These are phyloP conservation scores for Lanmaoa pseudosensibilis DNA, from an alignment of 768 basidiomycete species.

Conservation along the genomic window DNA sequence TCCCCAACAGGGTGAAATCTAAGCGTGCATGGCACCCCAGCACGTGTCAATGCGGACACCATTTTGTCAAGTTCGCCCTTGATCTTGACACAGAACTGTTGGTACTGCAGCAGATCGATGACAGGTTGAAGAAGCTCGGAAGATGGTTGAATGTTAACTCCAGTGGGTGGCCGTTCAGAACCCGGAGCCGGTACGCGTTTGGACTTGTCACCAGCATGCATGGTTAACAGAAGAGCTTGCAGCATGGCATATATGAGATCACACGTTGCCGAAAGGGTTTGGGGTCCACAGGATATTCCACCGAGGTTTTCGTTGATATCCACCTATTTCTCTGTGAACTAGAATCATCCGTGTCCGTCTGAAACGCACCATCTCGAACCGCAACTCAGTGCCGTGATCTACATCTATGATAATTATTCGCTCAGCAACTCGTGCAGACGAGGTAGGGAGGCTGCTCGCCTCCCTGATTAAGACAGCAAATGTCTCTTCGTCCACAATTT, in stretches of 20 bases:
- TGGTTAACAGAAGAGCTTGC: constrained; percentile 61
- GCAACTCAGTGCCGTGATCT: constrained; percentile 66
- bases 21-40: constrained; percentile 56
- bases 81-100: constrained; percentile 67
- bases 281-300: constrained; percentile 9
- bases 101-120: constrained; percentile 79
- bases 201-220: constrained; percentile 51
- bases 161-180: constrained; percentile 26
- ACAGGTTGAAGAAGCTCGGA: constrained; percentile 68
- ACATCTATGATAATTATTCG: constrained; percentile 73
- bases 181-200: constrained; percentile 36
- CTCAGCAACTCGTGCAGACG: constrained; percentile 77
- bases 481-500: constrained; percentile 79
- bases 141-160: constrained; percentile 17
- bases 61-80: constrained; percentile 56
- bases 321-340: constrained; percentile 31
- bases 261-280: constrained; percentile 42
- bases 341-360: not conserved
- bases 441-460: constrained; percentile 73
- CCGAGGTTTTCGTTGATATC: constrained; percentile 28
- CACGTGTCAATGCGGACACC: constrained; percentile 45
- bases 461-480: constrained; percentile 73
- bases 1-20: constrained; percentile 68
- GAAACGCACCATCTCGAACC: constrained; percentile 67
- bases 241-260: constrained; percentile 68